Conservation (phyloP, 2,329 filamentous ascomycete species). For the Diaporthe australafricana region DNA sequence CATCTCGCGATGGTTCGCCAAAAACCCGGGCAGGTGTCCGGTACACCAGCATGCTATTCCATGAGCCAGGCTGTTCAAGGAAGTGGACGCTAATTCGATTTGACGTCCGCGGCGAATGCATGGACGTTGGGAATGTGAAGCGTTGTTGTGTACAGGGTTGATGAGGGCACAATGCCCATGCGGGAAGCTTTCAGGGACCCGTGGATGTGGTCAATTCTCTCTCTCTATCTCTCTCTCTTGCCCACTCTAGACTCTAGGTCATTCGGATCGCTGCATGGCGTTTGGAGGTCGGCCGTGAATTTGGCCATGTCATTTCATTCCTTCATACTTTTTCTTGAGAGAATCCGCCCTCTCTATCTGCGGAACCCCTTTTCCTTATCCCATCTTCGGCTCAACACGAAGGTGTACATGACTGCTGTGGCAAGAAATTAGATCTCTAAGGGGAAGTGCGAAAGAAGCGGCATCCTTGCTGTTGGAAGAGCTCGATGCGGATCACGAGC, state of each 20-base stretch:
- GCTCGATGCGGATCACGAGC: background rate
- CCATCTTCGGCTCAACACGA: conserved; percentile 3
- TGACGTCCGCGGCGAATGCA: background rate
- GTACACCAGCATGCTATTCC: conserved; percentile 74
- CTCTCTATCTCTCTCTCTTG: no score
- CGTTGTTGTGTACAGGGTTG: no score
- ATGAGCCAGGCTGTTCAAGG: conserved; percentile 54
- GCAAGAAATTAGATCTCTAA: background rate
- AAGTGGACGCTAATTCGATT: background rate
- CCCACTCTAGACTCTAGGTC: conserved; percentile 19
- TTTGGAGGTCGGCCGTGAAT: background rate
- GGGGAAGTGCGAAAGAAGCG: background rate
- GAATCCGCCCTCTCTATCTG: background rate
- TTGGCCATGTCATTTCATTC: background rate
- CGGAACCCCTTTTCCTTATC: background rate
- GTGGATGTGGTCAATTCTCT: background rate
- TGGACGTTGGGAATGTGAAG: background rate
- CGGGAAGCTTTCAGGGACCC: background rate
- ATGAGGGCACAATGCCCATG: background rate
- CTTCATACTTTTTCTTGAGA: background rate
- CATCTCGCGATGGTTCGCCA: conserved; percentile 72
- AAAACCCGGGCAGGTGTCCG: conserved; percentile 72
- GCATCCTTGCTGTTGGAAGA: background rate
- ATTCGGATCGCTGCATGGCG: conserved; percentile 20
- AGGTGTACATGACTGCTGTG: background rate